Base-by-base conservation (phyloP, 495 filamentous ascomycete species). In the Penicillium maclennaniae region DNA sequence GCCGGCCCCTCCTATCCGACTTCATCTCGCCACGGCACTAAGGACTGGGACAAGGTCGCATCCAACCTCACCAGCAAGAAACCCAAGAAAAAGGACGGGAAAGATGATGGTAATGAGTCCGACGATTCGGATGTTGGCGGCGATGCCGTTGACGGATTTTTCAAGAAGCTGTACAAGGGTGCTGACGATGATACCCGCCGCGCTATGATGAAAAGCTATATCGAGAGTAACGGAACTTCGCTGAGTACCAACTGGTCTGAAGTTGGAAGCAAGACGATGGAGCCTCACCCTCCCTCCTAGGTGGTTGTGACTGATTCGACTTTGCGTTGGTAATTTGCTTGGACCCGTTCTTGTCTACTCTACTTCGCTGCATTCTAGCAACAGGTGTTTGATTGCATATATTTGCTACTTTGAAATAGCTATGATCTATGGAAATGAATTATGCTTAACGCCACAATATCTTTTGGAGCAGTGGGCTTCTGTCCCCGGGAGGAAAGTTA, bases 171-270 rank as follows among this genome's bases (percentile, higher is more conserved):
- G 0, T 97, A 93, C 69, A 84, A 87, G 55, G 76, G 76, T 47
- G 87, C 91, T 0, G 84, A 88, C 47, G 80, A 83, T 0, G 92
- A 98, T 54, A 89, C 89, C 34, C 83, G 81, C 60, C 80, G 90
- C 4, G 93, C 93, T 3, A 98, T 98, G 93, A 89, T 96, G 82
- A 98, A 98, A 81, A 96, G 90, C 68, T 97, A 88, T 61, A 69
- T 83, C 20, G 93, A 98, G 74, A 96, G 91, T 65, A 89, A 92
- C 58, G 93, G 93, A 1, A 98, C 93, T 0, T 83, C 90, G 2
- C 71, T 98, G 54, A 97, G 92, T 66, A 98, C 95, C 1, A 88
- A 92, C 57, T 98, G 93, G 93, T 69, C 70, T 1, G 91, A 97
- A 55, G 93, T 96, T 39, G 80, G 82, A 16, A 83, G 77, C 51